Base-by-base conservation (phyloP, 257 asterid species). In the Ophiorrhiza pumila region DNA sequence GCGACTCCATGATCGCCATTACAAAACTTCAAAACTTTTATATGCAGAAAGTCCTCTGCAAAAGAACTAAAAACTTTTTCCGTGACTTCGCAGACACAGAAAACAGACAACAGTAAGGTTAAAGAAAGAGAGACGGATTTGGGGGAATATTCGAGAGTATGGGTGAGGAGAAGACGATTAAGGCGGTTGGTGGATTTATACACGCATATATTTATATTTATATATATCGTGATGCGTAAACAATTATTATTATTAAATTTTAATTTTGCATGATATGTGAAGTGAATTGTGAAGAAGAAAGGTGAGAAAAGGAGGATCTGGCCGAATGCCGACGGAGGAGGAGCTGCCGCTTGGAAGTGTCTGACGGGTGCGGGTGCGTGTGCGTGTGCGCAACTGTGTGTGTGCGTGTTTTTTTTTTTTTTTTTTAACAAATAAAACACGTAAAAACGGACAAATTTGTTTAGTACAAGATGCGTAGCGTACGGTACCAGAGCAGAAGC, bases 1-100 rank as follows among this genome's bases (percentile, higher is more conserved):
- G 86, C 85, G 85, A 68, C 74, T 84, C 89, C 82, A 67, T 18
- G 73, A 89, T 77, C 82, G 88, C 81, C 96, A 88, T 83, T 73
- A 31, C 45, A 31, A 27, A 35, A 5, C 29, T 13, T 69, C 39
- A 27, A 53, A 46, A 17, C 27, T 18, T n/a, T 3, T 25, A 29
- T 15, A 20, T 7, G 10, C 25, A 5, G 49, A 49, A 23, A 49
- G 2, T 47, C 23, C 71, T 60, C 75, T 52, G 61, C 15, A 55
- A 37, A 59, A 35, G 17, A 49, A 49, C 2, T 1, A 49, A 7
- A 37, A 39, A 17, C 39, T 25, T 41, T 47, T 32, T 23, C 59
- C 43, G 50, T 11, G 31, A 39, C 8, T 1, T 0, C 1, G 17
- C 10, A 32, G 62, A 50, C 14, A 31, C 25, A 46, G 41, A 25